These are phyloP conservation scores for Aspergillus fijiensis DNA, from an alignment of 2,329 filamentous ascomycete species.

Conservation along the genomic window DNA sequence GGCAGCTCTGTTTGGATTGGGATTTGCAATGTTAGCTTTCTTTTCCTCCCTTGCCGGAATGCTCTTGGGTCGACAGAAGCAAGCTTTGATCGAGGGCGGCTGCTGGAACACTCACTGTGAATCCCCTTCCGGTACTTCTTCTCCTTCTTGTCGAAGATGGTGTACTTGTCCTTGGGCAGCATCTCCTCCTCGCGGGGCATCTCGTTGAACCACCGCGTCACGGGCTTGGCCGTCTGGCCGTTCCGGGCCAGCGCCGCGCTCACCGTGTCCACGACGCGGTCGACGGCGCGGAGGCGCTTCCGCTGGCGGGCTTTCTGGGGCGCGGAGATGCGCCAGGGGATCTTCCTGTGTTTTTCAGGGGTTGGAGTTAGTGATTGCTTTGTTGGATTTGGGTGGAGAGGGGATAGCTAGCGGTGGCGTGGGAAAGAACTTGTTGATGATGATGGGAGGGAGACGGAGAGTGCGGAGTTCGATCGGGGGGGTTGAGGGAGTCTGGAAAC, in stretches of 20 bases:
- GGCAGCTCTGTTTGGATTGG: conserved; percentile 62
- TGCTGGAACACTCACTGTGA: conserved; percentile 64
- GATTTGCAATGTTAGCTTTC: conserved; percentile 3
- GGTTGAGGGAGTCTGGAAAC: not conserved
- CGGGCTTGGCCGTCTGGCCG: conserved; percentile 67
- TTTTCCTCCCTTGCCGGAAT: no score
- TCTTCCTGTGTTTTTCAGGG: conserved; percentile 66
- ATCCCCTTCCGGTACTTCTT: conserved; percentile 96
- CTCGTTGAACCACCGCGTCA: conserved; percentile 89
- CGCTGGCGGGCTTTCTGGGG: conserved; percentile 89
- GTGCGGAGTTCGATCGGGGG: not conserved
- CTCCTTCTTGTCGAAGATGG: conserved; percentile 93
- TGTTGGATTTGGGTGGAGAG: not conserved
- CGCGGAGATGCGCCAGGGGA: conserved; percentile 88
- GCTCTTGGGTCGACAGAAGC: no score
- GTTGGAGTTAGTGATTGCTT: no score
- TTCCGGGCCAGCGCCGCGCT: conserved; percentile 74
- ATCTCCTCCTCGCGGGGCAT: conserved; percentile 97
- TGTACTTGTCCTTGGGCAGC: conserved; percentile 96
- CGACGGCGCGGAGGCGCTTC: conserved; percentile 77
- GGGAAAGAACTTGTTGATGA: not conserved
- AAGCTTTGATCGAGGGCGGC: no score
- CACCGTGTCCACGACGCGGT: conserved; percentile 80
- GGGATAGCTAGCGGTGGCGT: no score
- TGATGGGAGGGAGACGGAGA: not conserved